Evolutionary conservation across 1,139 yeast species (phyloP).

Genomic region (Hansenula sp.): DNA sequence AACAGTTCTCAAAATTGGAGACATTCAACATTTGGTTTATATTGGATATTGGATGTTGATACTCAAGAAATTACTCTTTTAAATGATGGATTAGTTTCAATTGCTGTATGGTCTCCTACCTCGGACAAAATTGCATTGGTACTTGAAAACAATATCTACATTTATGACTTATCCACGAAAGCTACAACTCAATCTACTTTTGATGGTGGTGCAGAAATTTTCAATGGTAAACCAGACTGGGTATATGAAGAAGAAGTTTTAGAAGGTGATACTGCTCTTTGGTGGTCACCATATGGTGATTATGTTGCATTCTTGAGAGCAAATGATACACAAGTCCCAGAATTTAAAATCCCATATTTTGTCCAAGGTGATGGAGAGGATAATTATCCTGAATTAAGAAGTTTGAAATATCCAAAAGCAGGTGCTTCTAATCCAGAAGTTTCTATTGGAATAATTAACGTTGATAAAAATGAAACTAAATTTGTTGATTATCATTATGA

Average conservation of each 20-base stretch:
- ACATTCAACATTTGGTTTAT: conserved; percentile 68
- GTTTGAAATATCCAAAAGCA: conserved; percentile 86
- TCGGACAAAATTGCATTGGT: conserved; percentile 70
- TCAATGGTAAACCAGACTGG: conserved; percentile 97
- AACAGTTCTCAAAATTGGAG: conserved; percentile 71
- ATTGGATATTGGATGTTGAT: conserved; percentile 56
- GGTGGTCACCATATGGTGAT: conserved; percentile 86
- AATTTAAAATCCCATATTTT: conserved; percentile 69
- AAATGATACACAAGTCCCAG: conserved; percentile 72
- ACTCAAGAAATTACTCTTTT: conserved; percentile 36
- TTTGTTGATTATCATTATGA: conserved; percentile 50
- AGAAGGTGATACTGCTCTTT: conserved; percentile 60
- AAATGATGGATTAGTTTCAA: conserved; percentile 33
- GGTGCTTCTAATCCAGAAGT: conserved; percentile 77
- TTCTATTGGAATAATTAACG: conserved; percentile 35
- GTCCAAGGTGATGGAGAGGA: conserved; percentile 40
- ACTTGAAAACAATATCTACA: conserved; percentile 59
- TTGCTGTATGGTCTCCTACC: conserved; percentile 77
- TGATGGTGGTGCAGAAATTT: conserved; percentile 68
- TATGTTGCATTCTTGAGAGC: conserved; percentile 61
- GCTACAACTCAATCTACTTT: conserved; percentile 48
- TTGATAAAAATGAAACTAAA: conserved; percentile 28
- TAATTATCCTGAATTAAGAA: conserved; percentile 62
- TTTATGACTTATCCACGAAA: conserved; percentile 40
- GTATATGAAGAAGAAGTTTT: conserved; percentile 94